Conservation (phyloP, 2,329 filamentous ascomycete genomes). For the Fusarium sp. region DNA sequence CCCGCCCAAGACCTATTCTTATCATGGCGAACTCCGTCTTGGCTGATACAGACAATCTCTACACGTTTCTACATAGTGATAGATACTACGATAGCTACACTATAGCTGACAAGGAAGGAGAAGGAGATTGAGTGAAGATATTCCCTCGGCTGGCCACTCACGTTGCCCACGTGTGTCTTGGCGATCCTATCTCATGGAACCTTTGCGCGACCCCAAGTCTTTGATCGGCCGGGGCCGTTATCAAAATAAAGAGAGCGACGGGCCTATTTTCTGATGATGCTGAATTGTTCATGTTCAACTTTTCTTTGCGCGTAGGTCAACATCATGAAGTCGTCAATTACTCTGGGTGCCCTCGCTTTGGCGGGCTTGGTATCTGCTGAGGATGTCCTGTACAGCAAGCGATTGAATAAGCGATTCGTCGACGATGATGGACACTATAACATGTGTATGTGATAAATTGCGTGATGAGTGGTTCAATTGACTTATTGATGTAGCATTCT, state of each 20-base stretch:
- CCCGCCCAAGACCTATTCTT: not conserved
- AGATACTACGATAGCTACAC: not conserved
- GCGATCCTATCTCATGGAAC: constrained; percentile 32
- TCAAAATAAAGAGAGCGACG: constrained; percentile 27
- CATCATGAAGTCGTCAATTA: constrained; percentile 38
- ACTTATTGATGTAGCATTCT: constrained; percentile 58
- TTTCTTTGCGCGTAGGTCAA: not conserved
- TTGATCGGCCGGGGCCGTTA: constrained; percentile 8
- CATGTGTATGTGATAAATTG: constrained; percentile 52
- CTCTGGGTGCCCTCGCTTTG: constrained; percentile 39
- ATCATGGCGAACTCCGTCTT: not conserved
- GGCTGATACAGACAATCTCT: not conserved
- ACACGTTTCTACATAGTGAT: not conserved
- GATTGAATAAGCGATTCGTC: constrained; percentile 59
- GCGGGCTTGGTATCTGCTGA: constrained; percentile 48
- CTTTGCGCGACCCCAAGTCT: constrained; percentile 17
- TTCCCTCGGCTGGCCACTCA: constrained; percentile 34
- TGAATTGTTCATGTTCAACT: not conserved
- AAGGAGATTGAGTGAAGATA: not conserved
- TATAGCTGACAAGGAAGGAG: not conserved
- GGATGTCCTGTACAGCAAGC: constrained; percentile 61
- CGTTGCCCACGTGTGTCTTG: constrained; percentile 42
- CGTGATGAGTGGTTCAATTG: not conserved
- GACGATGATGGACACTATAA: constrained; percentile 62
- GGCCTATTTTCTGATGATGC: constrained; percentile 1